A percentile compares a stretch with the other conserved stretches of the same genome.
These are phyloP conservation scores for bread wheat (Triticum aestivum) DNA, from an alignment of 176 grass and related monocot genomes.

Conservation along the genomic window DNA sequence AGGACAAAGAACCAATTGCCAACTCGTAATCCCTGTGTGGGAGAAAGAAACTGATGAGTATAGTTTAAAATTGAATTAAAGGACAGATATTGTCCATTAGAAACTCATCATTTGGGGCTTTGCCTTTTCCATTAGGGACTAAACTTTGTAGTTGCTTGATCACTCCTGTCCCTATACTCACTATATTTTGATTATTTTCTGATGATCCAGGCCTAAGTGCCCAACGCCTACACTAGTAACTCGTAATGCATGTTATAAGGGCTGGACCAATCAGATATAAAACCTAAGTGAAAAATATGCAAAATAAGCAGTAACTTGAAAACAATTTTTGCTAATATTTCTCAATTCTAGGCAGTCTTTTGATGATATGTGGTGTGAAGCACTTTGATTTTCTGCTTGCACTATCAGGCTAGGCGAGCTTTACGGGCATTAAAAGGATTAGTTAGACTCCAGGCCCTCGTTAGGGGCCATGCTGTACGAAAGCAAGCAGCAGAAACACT, in stretches of 20 bases:
- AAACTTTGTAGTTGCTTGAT: neutral
- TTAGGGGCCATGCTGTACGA: constrained; percentile 94
- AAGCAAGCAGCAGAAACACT: constrained; percentile 98
- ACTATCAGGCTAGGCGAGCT: constrained; percentile 82
- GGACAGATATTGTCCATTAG: neutral
- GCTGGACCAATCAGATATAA: neutral
- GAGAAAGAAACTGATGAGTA: neutral
- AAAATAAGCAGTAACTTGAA: neutral
- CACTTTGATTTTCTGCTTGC: constrained; percentile 1
- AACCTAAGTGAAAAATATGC: neutral
- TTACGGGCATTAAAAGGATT: constrained; percentile 90
- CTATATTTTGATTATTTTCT: neutral
- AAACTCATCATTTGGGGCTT: neutral
- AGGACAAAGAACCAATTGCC: neutral
- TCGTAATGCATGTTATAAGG: neutral
- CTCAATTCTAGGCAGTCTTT: neutral
- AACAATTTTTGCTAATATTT: neutral
- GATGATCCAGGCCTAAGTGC: neutral
- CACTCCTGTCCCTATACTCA: neutral
- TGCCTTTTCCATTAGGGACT: neutral
- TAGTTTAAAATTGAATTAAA: neutral
- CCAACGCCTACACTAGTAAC: neutral
- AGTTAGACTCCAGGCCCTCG: constrained; percentile 93
- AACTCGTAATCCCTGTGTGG: neutral
- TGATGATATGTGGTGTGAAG: neutral